Percentiles rank a stretch among this genome's conserved stretches.
Conservation (phyloP, 2,329 filamentous ascomycete genomes). For the Endoconidiophora polonica region DNA sequence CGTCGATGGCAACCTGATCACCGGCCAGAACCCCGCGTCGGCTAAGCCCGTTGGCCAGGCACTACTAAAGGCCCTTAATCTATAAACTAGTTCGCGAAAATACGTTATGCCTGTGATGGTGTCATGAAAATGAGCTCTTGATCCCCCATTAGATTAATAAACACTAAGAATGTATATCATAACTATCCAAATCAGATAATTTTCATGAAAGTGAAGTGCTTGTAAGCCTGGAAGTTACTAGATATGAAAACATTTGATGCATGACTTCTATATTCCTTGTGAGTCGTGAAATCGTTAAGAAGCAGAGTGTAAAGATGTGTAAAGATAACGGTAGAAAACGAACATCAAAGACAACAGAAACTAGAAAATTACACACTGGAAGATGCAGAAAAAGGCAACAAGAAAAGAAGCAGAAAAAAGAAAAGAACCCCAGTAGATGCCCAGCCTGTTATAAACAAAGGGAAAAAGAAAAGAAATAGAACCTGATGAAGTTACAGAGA, state of each 20-base stretch:
- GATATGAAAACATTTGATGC: too few relatives aligned
- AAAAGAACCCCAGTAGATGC: background rate
- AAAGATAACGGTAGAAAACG: background rate
- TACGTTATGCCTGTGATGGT: background rate
- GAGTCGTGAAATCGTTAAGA: background rate
- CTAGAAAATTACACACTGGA: background rate
- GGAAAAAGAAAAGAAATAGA: background rate
- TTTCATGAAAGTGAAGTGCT: too few relatives aligned
- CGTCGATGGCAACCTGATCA: slow-evolving; percentile 35
- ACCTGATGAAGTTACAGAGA: background rate
- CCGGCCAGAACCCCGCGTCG: slow-evolving; percentile 41
- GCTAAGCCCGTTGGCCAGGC: slow-evolving; percentile 34
- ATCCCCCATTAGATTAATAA: too few relatives aligned
- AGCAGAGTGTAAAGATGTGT: background rate
- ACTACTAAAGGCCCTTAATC: slow-evolving; percentile 28
- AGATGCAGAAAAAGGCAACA: slow-evolving; percentile 2
- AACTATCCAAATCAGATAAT: too few relatives aligned
- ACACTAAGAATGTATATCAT: too few relatives aligned
- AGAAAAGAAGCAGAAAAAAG: background rate
- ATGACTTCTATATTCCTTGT: too few relatives aligned
- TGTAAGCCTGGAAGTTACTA: too few relatives aligned
- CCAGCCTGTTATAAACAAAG: background rate
- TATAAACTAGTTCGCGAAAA: background rate
- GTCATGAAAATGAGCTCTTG: too few relatives aligned
- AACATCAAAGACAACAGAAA: background rate